Base-by-base conservation (phyloP, 352 stramenopile species). In the Paralagenidium karlingii region DNA sequence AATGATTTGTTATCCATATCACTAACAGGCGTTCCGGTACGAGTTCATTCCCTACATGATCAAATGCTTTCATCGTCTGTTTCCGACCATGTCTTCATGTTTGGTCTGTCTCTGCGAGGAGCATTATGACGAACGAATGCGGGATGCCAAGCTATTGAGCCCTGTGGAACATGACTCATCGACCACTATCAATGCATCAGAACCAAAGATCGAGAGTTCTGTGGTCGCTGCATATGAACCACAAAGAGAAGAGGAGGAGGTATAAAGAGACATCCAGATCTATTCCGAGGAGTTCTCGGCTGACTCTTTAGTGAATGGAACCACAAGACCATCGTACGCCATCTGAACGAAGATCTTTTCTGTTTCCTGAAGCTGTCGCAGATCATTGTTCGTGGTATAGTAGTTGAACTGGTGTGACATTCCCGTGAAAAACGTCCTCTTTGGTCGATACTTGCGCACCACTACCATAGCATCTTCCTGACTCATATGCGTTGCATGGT, bases 331-430 rank as follows among this genome's bases (percentile, higher is more conserved):
- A 31, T 94, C 81, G 48, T 82, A 90, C 12, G 76, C 73, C 71
- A 94, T 89, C 39, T 88, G 53, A 26, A 94, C 63, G 31, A 57
- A 42, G 11, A 94, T 43, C 10, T 74, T 70, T 34, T 88, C 71
- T 0, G 60, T 46, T 0, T 60, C 36, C 5, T 58, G 60, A 33
- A 87, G 53, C 21, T 71, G 48, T 7, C 36, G 39, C 19, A 94
- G 41, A 29, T 57, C 49, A 8, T 50, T 34, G 40, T 59, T 75
- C 39, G 80, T 59, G 31, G 45, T 55, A 9, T 58, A 40, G 47
- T 87, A 90, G 48, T 94, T 76, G 36, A 91, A 84, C 13, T 82
- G 59, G 41, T 94, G 81, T 41, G 73, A 81, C 73, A 94, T 91
- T 24, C 81, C 81, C 11, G 78, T 87, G 27, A 94, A 68, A 38